Base-by-base conservation (phyloP, 768 basidiomycete species). In the Amanita polypyramis region DNA sequence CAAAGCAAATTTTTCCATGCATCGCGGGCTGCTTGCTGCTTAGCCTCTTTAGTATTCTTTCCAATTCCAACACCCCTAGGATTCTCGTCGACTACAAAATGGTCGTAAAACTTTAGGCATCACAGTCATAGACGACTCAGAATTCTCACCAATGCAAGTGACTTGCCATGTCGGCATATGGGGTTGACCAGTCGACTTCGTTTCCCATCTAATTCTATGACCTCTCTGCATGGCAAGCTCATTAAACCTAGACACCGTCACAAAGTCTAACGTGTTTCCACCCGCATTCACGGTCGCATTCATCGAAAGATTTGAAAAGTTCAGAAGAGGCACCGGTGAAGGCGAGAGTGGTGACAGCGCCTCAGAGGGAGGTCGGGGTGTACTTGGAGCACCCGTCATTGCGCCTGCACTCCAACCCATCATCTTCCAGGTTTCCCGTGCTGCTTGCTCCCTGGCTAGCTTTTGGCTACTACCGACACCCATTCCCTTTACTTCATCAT, bases 321-420 rank as follows among this genome's bases (percentile, higher is more conserved):
- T 32, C 14, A 21, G 25, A n/a, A 27, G 37, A 21, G 37, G 4
- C 5, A 36, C 25, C 25, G 7, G 7, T 29, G 46, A 5, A 14
- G 37, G 46, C 8, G 46, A 35, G 17, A 47, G 14, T 3, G 36
- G 25, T 2, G 46, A 38, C 21, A 35, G 9, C 5, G 25, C 4
- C 12, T 5, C 15, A n/a, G 25, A 12, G 17, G 2, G n/a, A 36
- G 27, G 23, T 19, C 34, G 32, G 12, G 47, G 47, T 9, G 40
- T 19, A n/a, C n/a, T 40, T 9, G 38, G 9, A 4, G 30, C 19
- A 25, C 39, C 19, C 3, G 39, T 29, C 25, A 27, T 27, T 8
- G 47, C 23, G 11, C 17, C 10, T 5, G 19, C 2, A 44, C 42
- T 21, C 49, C 49, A 50, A 12, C 49, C 49, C 49, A 50, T 50